Evolutionary conservation across 2,329 filamentous ascomycete genomes (phyloP), one percentile per base, ranked within the genome.

Genomic region (Phialocephala sp.): DNA sequence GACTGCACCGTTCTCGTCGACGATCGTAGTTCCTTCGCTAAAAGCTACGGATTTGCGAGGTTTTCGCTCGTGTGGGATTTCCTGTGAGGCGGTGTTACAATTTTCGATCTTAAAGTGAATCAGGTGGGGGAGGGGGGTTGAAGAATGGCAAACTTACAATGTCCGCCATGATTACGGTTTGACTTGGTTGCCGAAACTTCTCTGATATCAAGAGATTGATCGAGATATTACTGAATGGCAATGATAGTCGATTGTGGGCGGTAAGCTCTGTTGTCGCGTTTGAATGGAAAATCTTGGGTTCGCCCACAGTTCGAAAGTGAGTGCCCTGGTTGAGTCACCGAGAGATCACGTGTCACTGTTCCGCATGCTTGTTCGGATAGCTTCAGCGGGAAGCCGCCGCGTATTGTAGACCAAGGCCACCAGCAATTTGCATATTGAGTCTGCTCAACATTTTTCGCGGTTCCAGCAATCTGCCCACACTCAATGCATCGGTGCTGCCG

Each of bases 21-120:
- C 94, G 75, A 97, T 89, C 72, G 91, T 87, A 74, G 92, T 87
- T 76, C 92, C 92, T 80, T 95, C 91, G 78, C 90, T 94, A 80
- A 98, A 98, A 71, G 93, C 90, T 76, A 98, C 94, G 56, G 93
- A 96, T 83, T 98, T 97, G 82, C 94, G 91, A 76, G 90, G 88
- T 80, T 91, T 93, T 77, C 86, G 85, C 75, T 89, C 85, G 22
- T 73, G 70, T 52, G 75, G 64, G 52, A 64, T 65, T 65, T 74
- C 73, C 72, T 76, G 60, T 62, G 50, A 58, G 45, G 47, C 50
- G 52, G 64, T 63, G 68, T 71, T 67, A 70, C 60, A 66, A 68
- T 55, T 69, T 67, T 60, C 68, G 60, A 55, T 67, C 65, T 66
- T 65, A 61, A 55, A 62, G 63, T 58, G 57, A 65, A 61, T 58